Conservation (phyloP, 2,329 filamentous ascomycete species). For the Fusarium hostae region DNA sequence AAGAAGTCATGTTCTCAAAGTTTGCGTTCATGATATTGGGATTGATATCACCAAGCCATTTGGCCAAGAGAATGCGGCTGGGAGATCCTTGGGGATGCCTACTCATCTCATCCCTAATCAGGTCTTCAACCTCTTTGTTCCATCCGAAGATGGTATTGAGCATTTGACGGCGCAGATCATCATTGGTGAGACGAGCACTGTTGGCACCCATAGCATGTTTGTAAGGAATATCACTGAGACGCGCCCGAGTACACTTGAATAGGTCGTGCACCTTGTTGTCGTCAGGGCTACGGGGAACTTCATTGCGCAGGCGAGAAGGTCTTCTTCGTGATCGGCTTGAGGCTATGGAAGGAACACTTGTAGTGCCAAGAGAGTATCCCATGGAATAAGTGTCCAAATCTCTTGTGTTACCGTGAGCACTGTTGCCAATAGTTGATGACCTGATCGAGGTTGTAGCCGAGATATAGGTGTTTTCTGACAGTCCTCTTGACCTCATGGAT, state of each 20-base stretch:
- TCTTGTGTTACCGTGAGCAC: conserved; percentile 12
- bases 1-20: conserved; percentile 87
- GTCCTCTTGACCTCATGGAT: conserved; percentile 63
- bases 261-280: conserved; percentile 79
- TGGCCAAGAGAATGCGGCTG: conserved; percentile 82
- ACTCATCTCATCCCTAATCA: conserved; percentile 86
- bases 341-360: conserved; percentile 56
- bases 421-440: conserved; percentile 47
- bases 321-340: conserved; percentile 59
- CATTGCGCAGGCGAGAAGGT: conserved; percentile 80
- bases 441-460: conserved; percentile 67
- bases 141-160: conserved; percentile 94
- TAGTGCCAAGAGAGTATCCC: conserved; percentile 52
- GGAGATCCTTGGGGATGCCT: conserved; percentile 79
- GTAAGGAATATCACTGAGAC: conserved; percentile 85
- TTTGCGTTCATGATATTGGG: conserved; percentile 83
- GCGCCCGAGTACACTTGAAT: conserved; percentile 85
- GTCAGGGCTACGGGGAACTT: conserved; percentile 80
- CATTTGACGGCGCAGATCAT: conserved; percentile 90
- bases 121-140: conserved; percentile 82
- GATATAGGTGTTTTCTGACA: conserved; percentile 74
- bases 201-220: conserved; percentile 71
- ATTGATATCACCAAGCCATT: conserved; percentile 91
- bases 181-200: conserved; percentile 71
- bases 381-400: conserved; percentile 66